Evolutionary conservation across 495 filamentous ascomycete genomes (phyloP).

Genomic region (Aspergillus bridgeri): DNA sequence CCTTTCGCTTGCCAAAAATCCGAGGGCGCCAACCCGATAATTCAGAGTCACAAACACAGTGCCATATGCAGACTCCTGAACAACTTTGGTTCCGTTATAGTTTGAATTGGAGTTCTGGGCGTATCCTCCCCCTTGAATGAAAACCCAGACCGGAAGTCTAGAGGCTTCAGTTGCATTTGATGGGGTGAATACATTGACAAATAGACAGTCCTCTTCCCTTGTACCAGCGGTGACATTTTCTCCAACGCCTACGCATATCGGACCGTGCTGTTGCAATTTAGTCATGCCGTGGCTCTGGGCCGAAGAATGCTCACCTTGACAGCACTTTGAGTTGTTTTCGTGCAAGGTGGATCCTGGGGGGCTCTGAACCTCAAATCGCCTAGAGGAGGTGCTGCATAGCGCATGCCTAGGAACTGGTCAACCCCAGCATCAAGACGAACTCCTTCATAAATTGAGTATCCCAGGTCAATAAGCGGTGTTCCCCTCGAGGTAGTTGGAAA

Average conservation of each 20-base stretch:
- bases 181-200: conserved; percentile 64
- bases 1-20: conserved; percentile 62
- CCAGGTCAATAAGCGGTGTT: neutral
- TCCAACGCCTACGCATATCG: conserved; percentile 32
- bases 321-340: neutral
- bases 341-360: conserved; percentile 3
- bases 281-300: neutral
- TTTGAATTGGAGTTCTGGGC: conserved; percentile 58
- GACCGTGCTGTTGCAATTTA: conserved; percentile 29
- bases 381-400: conserved; percentile 10
- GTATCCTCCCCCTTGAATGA: conserved; percentile 72
- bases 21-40: conserved; percentile 69
- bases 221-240: conserved; percentile 33
- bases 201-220: conserved; percentile 63
- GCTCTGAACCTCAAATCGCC: conserved; percentile 11
- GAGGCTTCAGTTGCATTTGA: conserved; percentile 47
- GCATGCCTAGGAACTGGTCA: conserved; percentile 12
- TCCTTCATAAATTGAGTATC: conserved; percentile 7
- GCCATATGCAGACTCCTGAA: conserved; percentile 45
- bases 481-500: neutral
- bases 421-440: conserved; percentile 1
- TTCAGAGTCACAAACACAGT: conserved; percentile 72
- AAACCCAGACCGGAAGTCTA: conserved; percentile 64
- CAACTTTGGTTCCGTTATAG: conserved; percentile 58
- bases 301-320: neutral